Evolutionary conservation across 1,284 basidiomycete species (phyloP).

Genomic region (Boletus mariae): DNA sequence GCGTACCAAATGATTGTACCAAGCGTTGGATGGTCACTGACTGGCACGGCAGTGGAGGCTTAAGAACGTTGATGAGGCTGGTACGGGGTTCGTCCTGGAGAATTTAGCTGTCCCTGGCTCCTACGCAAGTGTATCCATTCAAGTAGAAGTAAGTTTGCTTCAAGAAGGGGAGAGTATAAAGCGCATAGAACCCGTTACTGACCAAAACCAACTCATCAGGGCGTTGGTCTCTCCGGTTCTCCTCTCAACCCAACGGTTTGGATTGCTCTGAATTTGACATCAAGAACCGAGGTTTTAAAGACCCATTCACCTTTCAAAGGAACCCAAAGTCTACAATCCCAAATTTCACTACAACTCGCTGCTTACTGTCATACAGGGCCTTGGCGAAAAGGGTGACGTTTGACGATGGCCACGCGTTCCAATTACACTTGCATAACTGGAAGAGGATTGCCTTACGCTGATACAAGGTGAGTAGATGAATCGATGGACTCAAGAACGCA

Average conservation of each 20-base stretch:
- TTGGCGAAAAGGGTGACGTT: no score
- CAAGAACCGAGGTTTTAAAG: no score
- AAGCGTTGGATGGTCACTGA: not conserved
- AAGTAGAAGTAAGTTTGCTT: not conserved
- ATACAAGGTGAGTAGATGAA: no score
- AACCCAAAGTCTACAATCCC: no score
- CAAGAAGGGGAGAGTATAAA: not conserved
- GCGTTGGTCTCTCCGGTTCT: not conserved
- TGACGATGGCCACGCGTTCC: no score
- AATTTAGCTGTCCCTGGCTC: not conserved
- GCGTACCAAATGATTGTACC: not conserved
- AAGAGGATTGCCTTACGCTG: no score
- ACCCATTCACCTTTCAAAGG: no score
- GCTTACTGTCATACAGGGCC: no score
- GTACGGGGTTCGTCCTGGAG: not conserved
- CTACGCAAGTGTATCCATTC: not conserved
- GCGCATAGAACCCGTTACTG: not conserved
- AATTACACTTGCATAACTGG: no score
- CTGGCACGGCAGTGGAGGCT: not conserved
- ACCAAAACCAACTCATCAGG: not conserved
- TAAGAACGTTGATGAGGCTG: not conserved
- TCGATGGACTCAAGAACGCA: no score
- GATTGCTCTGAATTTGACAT: not conserved
- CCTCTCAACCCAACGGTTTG: not conserved
- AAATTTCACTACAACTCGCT: no score